Evolutionary conservation across 2,329 filamentous ascomycete genomes (phyloP).

Genomic region (Mycocentrospora acerina): DNA sequence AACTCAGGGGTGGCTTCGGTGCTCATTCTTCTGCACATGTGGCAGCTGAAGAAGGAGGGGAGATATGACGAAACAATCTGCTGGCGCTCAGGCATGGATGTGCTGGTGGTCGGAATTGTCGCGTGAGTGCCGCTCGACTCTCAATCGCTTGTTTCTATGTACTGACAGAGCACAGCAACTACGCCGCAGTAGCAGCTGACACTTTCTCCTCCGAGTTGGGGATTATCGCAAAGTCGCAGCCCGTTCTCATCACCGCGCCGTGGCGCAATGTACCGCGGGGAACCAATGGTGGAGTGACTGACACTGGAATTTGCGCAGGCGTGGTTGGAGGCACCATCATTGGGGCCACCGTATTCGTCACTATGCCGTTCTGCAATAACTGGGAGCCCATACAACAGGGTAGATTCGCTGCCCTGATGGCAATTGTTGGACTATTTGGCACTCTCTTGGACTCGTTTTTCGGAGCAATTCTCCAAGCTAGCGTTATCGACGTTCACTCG

Average conservation of each 20-base stretch:
- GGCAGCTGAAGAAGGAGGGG: slow-evolving; percentile 44
- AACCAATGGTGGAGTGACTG: slow-evolving; percentile 89
- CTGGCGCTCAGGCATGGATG: slow-evolving; percentile 42
- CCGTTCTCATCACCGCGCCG: slow-evolving; percentile 82
- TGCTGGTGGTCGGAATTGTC: slow-evolving; percentile 52
- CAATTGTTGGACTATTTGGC: slow-evolving; percentile 73
- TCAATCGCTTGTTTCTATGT: background rate
- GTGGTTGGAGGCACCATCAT: slow-evolving; percentile 70
- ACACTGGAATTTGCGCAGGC: slow-evolving; percentile 72
- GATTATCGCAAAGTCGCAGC: slow-evolving; percentile 74
- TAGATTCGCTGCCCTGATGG: slow-evolving; percentile 56
- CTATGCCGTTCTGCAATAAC: slow-evolving; percentile 67
- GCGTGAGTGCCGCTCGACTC: slow-evolving; percentile 36
- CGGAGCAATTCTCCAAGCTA: slow-evolving; percentile 81
- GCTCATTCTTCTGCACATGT: slow-evolving; percentile 56
- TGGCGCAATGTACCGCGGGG: slow-evolving; percentile 81
- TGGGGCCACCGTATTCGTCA: slow-evolving; percentile 65
- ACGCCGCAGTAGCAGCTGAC: slow-evolving; percentile 87
- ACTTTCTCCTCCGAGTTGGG: slow-evolving; percentile 95
- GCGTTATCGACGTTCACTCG: slow-evolving; percentile 77
- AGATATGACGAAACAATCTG: slow-evolving; percentile 37
- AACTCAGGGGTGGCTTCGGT: slow-evolving; percentile 81
- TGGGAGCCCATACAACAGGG: slow-evolving; percentile 25
- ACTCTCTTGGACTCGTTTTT: slow-evolving; percentile 86
- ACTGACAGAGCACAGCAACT: slow-evolving; percentile 64